Conservation (phyloP, 2,329 filamentous ascomycete species). For the Onygenales sp. region DNA sequence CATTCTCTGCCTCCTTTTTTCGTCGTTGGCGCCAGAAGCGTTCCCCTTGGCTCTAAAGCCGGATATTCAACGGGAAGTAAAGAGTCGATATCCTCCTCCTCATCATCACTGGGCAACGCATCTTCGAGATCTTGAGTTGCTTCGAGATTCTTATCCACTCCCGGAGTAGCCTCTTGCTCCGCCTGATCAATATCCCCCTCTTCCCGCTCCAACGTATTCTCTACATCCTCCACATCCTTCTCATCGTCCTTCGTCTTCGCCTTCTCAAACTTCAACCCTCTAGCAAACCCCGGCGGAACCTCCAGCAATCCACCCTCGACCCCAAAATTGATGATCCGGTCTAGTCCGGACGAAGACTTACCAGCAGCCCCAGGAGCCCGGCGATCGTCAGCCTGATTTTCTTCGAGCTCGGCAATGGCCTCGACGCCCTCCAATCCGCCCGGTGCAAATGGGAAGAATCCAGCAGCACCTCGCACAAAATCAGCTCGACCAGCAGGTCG, state of each 20-base stretch:
- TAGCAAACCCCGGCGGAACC: conserved; percentile 68
- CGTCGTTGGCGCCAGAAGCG: conserved; percentile 59
- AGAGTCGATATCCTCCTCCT: conserved; percentile 62
- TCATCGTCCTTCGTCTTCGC: conserved; percentile 51
- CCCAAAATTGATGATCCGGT: conserved; percentile 76
- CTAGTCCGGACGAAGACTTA: conserved; percentile 46
- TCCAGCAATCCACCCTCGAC: conserved; percentile 69
- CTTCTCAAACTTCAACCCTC: conserved; percentile 64
- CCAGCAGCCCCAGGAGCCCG: conserved; percentile 24
- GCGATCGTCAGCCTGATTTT: conserved; percentile 49
- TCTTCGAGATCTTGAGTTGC: conserved; percentile 17
- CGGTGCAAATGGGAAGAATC: conserved; percentile 89
- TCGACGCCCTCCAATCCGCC: conserved; percentile 82
- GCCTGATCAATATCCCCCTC: conserved; percentile 30
- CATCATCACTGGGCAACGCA: conserved; percentile 24
- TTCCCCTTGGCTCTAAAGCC: conserved; percentile 73
- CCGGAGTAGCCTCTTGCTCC: conserved; percentile 38
- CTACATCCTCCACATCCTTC: conserved; percentile 57
- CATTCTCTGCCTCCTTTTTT: conserved; percentile 76
- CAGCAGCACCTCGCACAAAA: conserved; percentile 84
- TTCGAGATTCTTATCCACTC: conserved; percentile 23
- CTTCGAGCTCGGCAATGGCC: conserved; percentile 72
- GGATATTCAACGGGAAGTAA: conserved; percentile 89
- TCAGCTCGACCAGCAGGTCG: conserved; percentile 81
- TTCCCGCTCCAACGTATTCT: conserved; percentile 18